Evolutionary conservation across 768 basidiomycete genomes (phyloP).

Genomic region (Mycena vitilis): DNA sequence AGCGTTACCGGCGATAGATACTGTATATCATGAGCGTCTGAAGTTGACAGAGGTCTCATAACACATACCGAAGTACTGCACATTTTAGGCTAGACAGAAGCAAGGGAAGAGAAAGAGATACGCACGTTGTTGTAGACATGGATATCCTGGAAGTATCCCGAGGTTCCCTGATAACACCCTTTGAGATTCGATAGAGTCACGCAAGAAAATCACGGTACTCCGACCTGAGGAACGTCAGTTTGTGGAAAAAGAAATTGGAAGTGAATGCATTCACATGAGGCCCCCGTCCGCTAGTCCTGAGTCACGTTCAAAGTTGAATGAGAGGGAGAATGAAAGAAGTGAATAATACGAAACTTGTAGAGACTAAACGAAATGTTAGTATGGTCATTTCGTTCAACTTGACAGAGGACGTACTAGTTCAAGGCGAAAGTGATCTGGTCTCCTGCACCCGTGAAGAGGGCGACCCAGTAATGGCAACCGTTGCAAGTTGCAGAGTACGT

Average conservation of each 20-base stretch:
- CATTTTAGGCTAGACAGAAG: not conserved
- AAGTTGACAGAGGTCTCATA: not conserved
- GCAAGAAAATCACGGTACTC: conserved; percentile 2
- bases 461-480: conserved; percentile 28
- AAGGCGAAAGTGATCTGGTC: conserved; percentile 42
- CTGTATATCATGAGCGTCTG: conserved; percentile 16
- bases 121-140: conserved; percentile 39
- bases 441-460: conserved; percentile 40
- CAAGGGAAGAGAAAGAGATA: not conserved
- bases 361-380: conserved; percentile 5
- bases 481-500: conserved; percentile 41
- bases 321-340: not conserved
- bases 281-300: conserved; percentile 39
- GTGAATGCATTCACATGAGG: conserved; percentile 35
- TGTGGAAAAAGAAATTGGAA: not conserved
- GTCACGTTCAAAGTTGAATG: not conserved
- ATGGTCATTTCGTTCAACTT: not conserved
- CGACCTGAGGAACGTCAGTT: conserved; percentile 4
- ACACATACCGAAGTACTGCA: conserved; percentile 26
- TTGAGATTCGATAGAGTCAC: not conserved
- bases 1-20: conserved; percentile 38
- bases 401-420: conserved; percentile 33
- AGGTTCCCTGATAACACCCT: conserved; percentile 26
- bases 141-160: conserved; percentile 40
- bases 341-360: conserved; percentile 27